Evolutionary conservation across 305 asterid species (phyloP), one percentile per base, ranked within the genome.

Genomic region (Fraxinus greggii): DNA sequence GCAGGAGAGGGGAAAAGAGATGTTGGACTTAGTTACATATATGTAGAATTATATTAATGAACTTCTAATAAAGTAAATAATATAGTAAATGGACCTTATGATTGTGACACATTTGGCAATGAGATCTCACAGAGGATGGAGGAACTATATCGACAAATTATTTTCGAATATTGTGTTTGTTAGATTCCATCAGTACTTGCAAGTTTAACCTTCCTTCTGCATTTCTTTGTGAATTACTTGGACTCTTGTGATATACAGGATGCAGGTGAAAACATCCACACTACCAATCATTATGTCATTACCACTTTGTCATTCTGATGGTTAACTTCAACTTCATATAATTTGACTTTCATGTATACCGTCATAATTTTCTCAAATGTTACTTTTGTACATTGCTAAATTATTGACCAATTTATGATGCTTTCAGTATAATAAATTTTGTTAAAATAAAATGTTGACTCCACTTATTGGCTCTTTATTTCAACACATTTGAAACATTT

Each of bases 211-310:
- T 80, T 38, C 74, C 76, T 26, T 51, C 56, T 74, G 17, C 76
- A 75, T 28, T 48, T 61, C 31, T 23, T 61, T 61, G 82, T 26
- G 2, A 76, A 54, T 69, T 73, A 13, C 28, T 75, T 21, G 54
- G n/a, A 21, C 74, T 77, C 31, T 82, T 72, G 42, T 86, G 81
- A 31, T 80, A 79, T 89, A 86, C 94, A 96, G 98, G 94, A 96
- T 94, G 99, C 99, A 94, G 91, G 97, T 96, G 88, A 96, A 92
- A 90, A 35, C 97, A 65, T 90, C 90, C 69, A 79, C 92, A 51
- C 98, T 93, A 28, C 99, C 98, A 76, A n/a, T 96, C 85, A 93
- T 96, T 84, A 90, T 96, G 81, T 94, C 99, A 65, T n/a, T 93
- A 70, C 98, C n/a, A n/a, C 94, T 94, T 82, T 88, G 94, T 81